Evolutionary conservation across 208 protist species (phyloP), one percentile per base, ranked within the genome.

Genomic region (Acanthamoeba sp.): DNA sequence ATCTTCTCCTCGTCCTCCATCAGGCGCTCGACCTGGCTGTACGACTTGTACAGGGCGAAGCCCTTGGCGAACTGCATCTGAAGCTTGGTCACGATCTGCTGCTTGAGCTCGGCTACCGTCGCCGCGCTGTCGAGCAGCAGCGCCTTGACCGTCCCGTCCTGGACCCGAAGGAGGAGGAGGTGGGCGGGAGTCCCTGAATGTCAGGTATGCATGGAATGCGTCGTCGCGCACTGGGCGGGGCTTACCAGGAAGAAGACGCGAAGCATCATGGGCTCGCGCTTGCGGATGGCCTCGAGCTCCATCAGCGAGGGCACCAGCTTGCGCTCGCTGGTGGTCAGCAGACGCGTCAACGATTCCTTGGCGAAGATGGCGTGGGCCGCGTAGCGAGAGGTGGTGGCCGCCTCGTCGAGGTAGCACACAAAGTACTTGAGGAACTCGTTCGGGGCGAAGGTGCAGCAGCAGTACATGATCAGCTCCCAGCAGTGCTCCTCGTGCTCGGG

Each of bases 271-370:
- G 48, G 57, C 90, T 93, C 90, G 20, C 59, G 59, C 52, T 93
- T 93, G 22, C 52, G 66, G 90, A 93, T 62, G 50, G 90, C 90
- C 71, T 93, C 69, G 34, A 93, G 66, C 45, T 93, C 90, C 90
- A 93, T 93, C 64, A 85, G 66, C 9, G 90, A 93, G 18, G 90
- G 90, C 40, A 84, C 71, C 4, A 59, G 32, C 90, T 93, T 93
- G 66, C 90, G 59, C 36, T 52, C 48, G 90, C 64, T 48, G 14
- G 59, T 93, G 12, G 66, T 93, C 20, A 57, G 29, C 34, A 59
- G 29, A 6, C 90, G 62, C 62, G 24, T 42, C 22, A 93, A 48
- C 29, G 90, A 93, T 12, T 73, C 59, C 85, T 76, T 87, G 48
- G 78, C 78, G 48, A 87, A 87, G 42, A 7, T 62, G 42, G 78